These are phyloP conservation scores for Sisymbrium altissimum DNA, from an alignment of 345 rosid species.

Conservation along the genomic window DNA sequence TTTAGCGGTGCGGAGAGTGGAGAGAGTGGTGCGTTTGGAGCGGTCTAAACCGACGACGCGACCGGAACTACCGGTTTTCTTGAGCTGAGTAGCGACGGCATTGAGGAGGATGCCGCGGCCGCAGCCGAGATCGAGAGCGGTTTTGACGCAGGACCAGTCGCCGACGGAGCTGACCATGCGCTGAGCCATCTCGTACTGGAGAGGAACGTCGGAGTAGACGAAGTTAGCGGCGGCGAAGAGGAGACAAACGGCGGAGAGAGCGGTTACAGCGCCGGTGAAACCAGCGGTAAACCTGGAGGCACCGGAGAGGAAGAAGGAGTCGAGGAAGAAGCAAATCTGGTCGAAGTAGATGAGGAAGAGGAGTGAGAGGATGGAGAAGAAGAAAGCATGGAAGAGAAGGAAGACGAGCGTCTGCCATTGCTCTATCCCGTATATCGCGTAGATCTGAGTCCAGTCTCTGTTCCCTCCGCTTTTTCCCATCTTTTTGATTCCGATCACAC, in stretches of 20 bases:
- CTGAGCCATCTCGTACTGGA: constrained; percentile 89
- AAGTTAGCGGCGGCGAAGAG: constrained; percentile 86
- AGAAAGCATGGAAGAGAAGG: constrained; percentile 64
- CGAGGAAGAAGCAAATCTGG: constrained; percentile 53
- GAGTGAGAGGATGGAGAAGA: constrained; percentile 64
- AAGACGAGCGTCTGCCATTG: constrained; percentile 90
- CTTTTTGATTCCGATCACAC: background rate
- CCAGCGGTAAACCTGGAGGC: constrained; percentile 76
- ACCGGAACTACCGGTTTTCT: constrained; percentile 92
- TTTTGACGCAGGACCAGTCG: constrained; percentile 91
- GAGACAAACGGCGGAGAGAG: constrained; percentile 76
- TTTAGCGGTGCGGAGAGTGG: constrained; percentile 86
- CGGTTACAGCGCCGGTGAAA: constrained; percentile 70
- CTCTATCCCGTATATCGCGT: constrained; percentile 86
- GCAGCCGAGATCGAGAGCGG: constrained; percentile 90
- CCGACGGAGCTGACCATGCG: constrained; percentile 74
- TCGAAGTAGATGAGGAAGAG: constrained; percentile 78
- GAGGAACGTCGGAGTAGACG: constrained; percentile 74
- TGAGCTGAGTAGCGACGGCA: constrained; percentile 91
- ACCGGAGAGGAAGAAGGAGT: constrained; percentile 41
- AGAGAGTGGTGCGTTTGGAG: constrained; percentile 71
- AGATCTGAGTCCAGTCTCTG: constrained; percentile 95
- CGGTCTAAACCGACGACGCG: constrained; percentile 94
- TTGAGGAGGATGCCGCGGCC: constrained; percentile 91
- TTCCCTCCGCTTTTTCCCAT: constrained; percentile 43